Conservation (phyloP, 1,139 yeast genomes). For the Kodamaea alishanica region DNA sequence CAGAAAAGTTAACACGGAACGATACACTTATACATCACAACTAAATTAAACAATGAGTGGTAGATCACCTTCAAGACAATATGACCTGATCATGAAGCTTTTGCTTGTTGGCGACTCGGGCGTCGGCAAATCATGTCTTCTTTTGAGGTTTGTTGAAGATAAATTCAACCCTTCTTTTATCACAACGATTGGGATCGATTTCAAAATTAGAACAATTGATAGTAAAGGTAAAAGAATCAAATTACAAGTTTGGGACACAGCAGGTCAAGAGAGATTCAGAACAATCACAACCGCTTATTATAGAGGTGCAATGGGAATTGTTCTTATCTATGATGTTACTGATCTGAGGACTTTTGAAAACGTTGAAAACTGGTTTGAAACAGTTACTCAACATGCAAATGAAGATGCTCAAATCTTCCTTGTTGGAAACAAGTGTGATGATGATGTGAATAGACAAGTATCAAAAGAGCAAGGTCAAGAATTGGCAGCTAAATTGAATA, state of each 20-base stretch:
- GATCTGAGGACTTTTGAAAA: slow-evolving; percentile 90
- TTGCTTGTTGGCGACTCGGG: slow-evolving; percentile 93
- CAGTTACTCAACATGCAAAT: slow-evolving; percentile 93
- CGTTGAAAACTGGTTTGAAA: slow-evolving; percentile 86
- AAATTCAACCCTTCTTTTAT: slow-evolving; percentile 94
- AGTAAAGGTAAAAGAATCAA: slow-evolving; percentile 89
- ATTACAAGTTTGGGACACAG: slow-evolving; percentile 98
- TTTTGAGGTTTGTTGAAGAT: slow-evolving; percentile 93
- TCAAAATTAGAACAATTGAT: slow-evolving; percentile 94
- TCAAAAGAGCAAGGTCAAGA: slow-evolving; percentile 85
- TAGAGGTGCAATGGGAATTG: slow-evolving; percentile 98
- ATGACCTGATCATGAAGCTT: slow-evolving; percentile 91
- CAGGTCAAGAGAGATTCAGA: slow-evolving; percentile 97
- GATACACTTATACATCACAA: background rate
- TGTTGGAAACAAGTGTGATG: slow-evolving; percentile 95
- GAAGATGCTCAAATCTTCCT: slow-evolving; percentile 92
- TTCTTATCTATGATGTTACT: slow-evolving; percentile 92
- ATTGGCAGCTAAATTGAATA: slow-evolving; percentile 80
- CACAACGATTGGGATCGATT: slow-evolving; percentile 96
- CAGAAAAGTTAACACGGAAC: no score
- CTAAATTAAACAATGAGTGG: slow-evolving; percentile 40
- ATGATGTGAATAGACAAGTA: slow-evolving; percentile 71
- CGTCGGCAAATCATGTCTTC: slow-evolving; percentile 93
- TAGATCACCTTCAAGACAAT: slow-evolving; percentile 67
- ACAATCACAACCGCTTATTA: slow-evolving; percentile 98